Evolutionary conservation across 768 basidiomycete species (phyloP).

Genomic region (Chalciporus chontae): DNA sequence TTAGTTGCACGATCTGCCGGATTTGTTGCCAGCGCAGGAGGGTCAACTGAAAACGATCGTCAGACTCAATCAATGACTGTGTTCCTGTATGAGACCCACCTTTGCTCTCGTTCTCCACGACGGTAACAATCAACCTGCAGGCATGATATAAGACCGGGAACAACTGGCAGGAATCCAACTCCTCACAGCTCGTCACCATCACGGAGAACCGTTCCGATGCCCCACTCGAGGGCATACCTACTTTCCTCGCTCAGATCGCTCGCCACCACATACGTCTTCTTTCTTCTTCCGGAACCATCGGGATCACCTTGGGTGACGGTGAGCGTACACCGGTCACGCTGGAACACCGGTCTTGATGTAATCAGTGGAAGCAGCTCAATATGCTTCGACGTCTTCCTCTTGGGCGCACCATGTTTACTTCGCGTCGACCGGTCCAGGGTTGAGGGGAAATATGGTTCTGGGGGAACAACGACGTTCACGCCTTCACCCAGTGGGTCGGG

Average conservation of each 20-base stretch:
- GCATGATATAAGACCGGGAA: conserved; percentile 2
- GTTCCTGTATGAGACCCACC: conserved; percentile 40
- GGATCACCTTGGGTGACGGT: conserved; percentile 86
- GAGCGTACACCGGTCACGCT: conserved; percentile 90
- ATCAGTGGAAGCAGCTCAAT: conserved; percentile 62
- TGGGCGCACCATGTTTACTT: conserved; percentile 35
- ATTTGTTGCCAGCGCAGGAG: conserved; percentile 63
- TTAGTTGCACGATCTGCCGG: conserved; percentile 73
- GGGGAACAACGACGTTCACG: conserved; percentile 82
- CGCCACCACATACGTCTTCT: conserved; percentile 77
- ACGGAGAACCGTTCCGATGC: conserved; percentile 90
- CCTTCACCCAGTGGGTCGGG: conserved; percentile 90
- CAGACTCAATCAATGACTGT: background rate
- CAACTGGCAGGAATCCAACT: background rate
- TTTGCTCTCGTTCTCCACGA: conserved; percentile 90
- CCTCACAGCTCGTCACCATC: conserved; percentile 88
- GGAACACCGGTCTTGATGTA: conserved; percentile 79
- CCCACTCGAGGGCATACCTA: conserved; percentile 96
- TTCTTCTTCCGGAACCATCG: conserved; percentile 50
- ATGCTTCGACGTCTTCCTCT: conserved; percentile 58
- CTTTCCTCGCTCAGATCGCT: conserved; percentile 95
- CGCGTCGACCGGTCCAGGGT: conserved; percentile 54
- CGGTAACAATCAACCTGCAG: conserved; percentile 73
- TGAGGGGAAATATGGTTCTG: conserved; percentile 77
- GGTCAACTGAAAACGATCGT: conserved; percentile 50